phyloP scores from a whole-genome alignment of 2,329 filamentous ascomycete genomes.

The Fusarium sororula region DNA sequence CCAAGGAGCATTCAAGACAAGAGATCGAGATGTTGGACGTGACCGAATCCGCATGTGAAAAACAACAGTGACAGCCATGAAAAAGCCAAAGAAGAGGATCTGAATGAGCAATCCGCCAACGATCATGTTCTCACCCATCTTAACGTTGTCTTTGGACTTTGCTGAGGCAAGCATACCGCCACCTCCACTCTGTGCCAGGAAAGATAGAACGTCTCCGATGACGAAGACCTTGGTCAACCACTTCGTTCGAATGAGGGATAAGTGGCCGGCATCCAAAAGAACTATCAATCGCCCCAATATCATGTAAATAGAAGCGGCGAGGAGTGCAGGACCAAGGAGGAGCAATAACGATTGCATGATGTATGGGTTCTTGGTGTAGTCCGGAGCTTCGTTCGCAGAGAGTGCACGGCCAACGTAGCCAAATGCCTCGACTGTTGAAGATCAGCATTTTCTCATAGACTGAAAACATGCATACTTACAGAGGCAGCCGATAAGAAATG shows the following conservation, averaged over 20 bases:
- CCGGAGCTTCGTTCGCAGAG: constrained; percentile 52
- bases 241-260: constrained; percentile 52
- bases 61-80: constrained; percentile 55
- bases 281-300: constrained; percentile 52
- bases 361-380: constrained; percentile 47
- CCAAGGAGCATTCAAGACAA: constrained; percentile 42
- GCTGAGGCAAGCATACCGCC: constrained; percentile 37
- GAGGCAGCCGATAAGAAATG: constrained; percentile 59
- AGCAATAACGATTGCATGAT: constrained; percentile 51
- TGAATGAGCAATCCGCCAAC: constrained; percentile 63
- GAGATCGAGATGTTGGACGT: constrained; percentile 18
- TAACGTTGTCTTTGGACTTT: constrained; percentile 33
- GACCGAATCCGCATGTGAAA: constrained; percentile 52
- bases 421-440: constrained; percentile 37
- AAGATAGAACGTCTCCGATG: constrained; percentile 57
- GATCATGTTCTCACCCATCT: constrained; percentile 57
- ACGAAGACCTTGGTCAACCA: constrained; percentile 62
- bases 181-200: constrained; percentile 44
- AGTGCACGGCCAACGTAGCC: constrained; percentile 59
- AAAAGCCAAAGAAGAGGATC: constrained; percentile 62
- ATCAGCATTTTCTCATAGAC: not conserved
- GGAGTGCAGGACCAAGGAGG: constrained; percentile 51
- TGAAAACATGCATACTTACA: constrained; percentile 47
- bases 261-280: constrained; percentile 48
- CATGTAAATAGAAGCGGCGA: constrained; percentile 58